Base-by-base conservation (phyloP, 129 eudicot species). In the Arctium lappa region DNA sequence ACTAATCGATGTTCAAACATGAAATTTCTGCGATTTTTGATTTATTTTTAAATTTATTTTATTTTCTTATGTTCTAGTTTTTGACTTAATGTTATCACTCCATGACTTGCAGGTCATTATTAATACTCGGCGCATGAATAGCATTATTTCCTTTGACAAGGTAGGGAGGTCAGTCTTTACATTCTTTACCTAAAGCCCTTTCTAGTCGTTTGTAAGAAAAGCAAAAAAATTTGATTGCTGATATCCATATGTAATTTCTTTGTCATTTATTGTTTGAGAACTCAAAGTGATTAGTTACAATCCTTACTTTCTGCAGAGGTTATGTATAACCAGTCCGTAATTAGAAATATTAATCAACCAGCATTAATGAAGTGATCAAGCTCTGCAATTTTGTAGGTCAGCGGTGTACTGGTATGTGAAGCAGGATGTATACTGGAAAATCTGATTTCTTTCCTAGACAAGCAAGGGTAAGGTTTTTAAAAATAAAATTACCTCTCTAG, bases 381-480 rank as follows among this genome's bases (percentile, higher is more conserved):
- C 56, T 74, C n/a, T 36, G 27, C 69, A 37, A 39, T 63, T 74
- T 79, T 83, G 53, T 82, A 95, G 99, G 94, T 86, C 38, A 90
- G 99, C n/a, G 99, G 99, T 77, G 87, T 93, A 81, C 87, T 95
- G 87, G 99, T 93, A 68, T 95, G 99, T 89, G 98, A 93, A 88
- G 99, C 98, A 77, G 99, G 99, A 85, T 95, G 99, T 86, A 89
- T 95, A 84, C 82, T 95, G 90, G 99, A 95, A 85, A 93, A 95
- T 81, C 92, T 95, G 78, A 91, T 90, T 69, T 85, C 95, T 85
- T 93, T 93, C 86, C 83, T 95, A 82, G 99, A 95, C 83, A 88
- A 82, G 80, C 86, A 91, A 80, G 99, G 99, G 99, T 95, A 90
- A 78, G 29, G 72, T 31, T 77, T 29, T 34, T 4, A n/a, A 40